Conservation (phyloP, 1,139 yeast species). For the Debaryomycetaceae sp. region DNA sequence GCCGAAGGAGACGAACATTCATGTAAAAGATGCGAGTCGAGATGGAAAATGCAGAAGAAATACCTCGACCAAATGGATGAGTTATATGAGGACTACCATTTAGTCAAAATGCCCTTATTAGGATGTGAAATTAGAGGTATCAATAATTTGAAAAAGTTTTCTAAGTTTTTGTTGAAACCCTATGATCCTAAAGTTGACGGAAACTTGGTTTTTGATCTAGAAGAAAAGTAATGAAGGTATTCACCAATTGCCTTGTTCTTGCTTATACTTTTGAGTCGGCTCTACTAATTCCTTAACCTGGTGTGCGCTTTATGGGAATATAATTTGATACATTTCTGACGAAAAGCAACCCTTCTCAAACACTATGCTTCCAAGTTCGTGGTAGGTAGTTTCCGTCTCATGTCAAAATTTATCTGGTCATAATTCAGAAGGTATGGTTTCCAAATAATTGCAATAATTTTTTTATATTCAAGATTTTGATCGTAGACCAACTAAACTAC, state of each 20-base stretch:
- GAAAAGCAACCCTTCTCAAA: too few species aligned
- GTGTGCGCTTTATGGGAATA: background rate
- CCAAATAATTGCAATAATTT: too few species aligned
- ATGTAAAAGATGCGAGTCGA: slow-evolving; percentile 86
- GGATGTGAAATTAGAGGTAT: slow-evolving; percentile 94
- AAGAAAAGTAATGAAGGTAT: slow-evolving; percentile 40
- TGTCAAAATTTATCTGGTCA: too few species aligned
- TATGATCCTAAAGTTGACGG: slow-evolving; percentile 66
- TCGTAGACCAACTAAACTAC: too few species aligned
- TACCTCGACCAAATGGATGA: slow-evolving; percentile 93
- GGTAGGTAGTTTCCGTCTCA: too few species aligned
- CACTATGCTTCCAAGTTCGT: too few species aligned
- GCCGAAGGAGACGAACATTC: slow-evolving; percentile 67
- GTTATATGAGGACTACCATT: slow-evolving; percentile 89
- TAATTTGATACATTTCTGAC: background rate
- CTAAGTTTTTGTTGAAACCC: slow-evolving; percentile 64
- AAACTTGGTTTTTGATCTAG: slow-evolving; percentile 60
- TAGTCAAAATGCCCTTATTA: slow-evolving; percentile 90
- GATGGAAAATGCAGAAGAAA: slow-evolving; percentile 95
- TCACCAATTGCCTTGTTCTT: too few species aligned
- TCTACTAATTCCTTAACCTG: background rate
- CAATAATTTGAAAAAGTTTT: slow-evolving; percentile 74
- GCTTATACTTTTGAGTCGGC: background rate
- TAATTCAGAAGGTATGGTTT: too few species aligned
- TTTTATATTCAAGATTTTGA: too few species aligned